Conservation (phyloP, 2,329 filamentous ascomycete genomes). For the Cyphellophora europaea region DNA sequence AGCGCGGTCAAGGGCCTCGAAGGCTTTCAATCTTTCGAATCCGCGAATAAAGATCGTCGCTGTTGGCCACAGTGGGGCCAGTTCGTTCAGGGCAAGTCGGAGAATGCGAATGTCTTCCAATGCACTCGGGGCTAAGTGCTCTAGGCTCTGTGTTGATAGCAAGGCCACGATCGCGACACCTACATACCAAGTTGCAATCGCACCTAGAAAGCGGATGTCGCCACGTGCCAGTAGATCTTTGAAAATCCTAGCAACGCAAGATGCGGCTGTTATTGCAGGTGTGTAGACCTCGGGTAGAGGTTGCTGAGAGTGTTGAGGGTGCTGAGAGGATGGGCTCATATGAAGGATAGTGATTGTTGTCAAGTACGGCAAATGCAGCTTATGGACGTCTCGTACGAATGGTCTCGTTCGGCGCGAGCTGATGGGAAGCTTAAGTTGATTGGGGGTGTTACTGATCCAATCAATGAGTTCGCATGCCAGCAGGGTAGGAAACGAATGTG, state of each 20-base stretch:
- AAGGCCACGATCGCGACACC: conserved; percentile 33
- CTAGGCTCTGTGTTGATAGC: conserved; percentile 28
- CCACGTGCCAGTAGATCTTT: conserved; percentile 31
- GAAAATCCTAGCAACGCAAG: conserved; percentile 30
- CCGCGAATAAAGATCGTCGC: conserved; percentile 26
- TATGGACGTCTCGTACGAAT: conserved; percentile 33
- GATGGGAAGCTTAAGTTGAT: conserved; percentile 25
- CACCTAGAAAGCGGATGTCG: conserved; percentile 31
- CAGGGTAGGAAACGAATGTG: conserved; percentile 17
- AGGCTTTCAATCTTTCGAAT: conserved; percentile 21
- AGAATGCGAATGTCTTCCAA: conserved; percentile 27
- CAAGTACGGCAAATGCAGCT: conserved; percentile 33
- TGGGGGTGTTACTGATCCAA: conserved; percentile 27
- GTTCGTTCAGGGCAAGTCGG: conserved; percentile 23
- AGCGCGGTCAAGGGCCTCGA: conserved; percentile 2
- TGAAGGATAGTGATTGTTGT: conserved; percentile 33
- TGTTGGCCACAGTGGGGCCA: conserved; percentile 28
- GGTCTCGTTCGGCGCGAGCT: conserved; percentile 19
- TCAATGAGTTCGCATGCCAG: conserved; percentile 25
- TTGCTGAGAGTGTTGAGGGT: conserved; percentile 9
- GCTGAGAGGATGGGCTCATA: conserved; percentile 25
- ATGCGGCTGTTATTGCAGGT: conserved; percentile 29
- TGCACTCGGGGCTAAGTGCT: conserved; percentile 22
- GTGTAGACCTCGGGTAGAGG: conserved; percentile 28
- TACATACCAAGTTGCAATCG: conserved; percentile 36